Evolutionary conservation across 2,329 filamentous ascomycete genomes (phyloP), one percentile per base, ranked within the genome.

Genomic region (Lasiodiplodia hormozganensis): DNA sequence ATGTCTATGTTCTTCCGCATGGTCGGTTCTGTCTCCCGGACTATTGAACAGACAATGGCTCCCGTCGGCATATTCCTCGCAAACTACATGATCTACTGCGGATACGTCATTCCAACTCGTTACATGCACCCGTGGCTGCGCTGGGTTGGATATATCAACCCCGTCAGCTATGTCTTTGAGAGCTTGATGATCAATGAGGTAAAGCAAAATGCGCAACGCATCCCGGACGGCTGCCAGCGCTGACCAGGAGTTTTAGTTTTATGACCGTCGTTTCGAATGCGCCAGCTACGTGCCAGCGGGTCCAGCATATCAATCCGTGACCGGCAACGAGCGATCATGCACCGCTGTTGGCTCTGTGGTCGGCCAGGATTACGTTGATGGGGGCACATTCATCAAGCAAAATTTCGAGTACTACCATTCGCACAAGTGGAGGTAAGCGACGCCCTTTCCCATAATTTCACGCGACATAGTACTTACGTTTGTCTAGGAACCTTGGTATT

Each of bases 1-100:
- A 96, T 96, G 92, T 92, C 90, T 38, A 93, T 92, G 85, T 85
- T 94, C 67, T 96, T 96, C 85, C 87, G 93, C 64, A 90, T 88
- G 4, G 92, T 96, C 70, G 93, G 91, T 58, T 92, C 91, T 0
- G 77, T 87, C 10, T 83, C 84, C 3, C 85, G 91, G 58, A 92
- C 91, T 0, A 77, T 88, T 4, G 83, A 84, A 0, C 85, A 88
- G 73, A 86, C 87, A 43, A 77, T 88, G 77, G 85, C 85, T 3
- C n/a, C 79, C n/a, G 38, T 40, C 38, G 38, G 38, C 4, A 40
- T 40, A 72, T 77, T 92, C 71, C 81, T 92, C 64, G 87, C 85
- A 90, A 51, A 91, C 70, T 85, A 92, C 43, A 85, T 93, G 78
- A 89, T 85, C 72, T 86, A 85, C 77, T 92, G 91, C n/a, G 91